Conservation (phyloP, 2,329 filamentous ascomycete species). For the Tolypocladium cylindrosporum region DNA sequence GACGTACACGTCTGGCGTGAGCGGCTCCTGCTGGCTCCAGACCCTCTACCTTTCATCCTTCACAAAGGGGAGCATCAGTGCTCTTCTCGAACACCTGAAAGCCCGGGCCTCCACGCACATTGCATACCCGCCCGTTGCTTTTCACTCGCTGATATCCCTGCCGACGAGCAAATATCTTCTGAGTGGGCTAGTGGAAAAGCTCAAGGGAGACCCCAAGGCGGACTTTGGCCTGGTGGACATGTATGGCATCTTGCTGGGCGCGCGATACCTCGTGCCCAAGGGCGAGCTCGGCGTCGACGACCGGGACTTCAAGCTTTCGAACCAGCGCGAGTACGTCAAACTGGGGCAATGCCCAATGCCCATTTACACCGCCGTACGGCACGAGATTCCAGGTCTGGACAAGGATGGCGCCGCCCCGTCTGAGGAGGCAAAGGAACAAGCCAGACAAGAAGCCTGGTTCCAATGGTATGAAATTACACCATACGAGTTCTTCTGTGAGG, state of each 20-base stretch:
- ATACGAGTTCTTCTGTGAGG: conserved; percentile 92
- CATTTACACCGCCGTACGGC: conserved; percentile 90
- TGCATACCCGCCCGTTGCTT: conserved; percentile 78
- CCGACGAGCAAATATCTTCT: conserved; percentile 91
- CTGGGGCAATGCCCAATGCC: conserved; percentile 77
- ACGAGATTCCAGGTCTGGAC: conserved; percentile 73
- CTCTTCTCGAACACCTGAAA: conserved; percentile 77
- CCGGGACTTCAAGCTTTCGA: conserved; percentile 81
- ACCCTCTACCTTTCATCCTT: conserved; percentile 70
- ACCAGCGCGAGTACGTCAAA: conserved; percentile 66
- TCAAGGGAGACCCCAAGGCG: conserved; percentile 60
- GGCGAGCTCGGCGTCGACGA: conserved; percentile 67
- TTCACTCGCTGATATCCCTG: conserved; percentile 71
- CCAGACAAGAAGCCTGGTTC: conserved; percentile 73
- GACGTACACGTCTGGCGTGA: conserved; percentile 92
- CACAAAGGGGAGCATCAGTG: conserved; percentile 54
- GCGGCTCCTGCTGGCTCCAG: conserved; percentile 93
- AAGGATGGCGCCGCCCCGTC: conserved; percentile 17
- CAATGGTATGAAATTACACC: conserved; percentile 97
- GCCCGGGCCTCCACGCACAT: conserved; percentile 78
- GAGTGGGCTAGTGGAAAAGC: conserved; percentile 81
- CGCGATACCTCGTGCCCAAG: conserved; percentile 71
- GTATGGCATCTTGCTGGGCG: conserved; percentile 79
- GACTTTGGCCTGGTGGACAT: conserved; percentile 88
- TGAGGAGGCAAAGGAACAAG: conserved; percentile 40